These are phyloP conservation scores for Sabuloglossum arenarium DNA, from an alignment of 495 filamentous ascomycete genomes.

Conservation along the genomic window DNA sequence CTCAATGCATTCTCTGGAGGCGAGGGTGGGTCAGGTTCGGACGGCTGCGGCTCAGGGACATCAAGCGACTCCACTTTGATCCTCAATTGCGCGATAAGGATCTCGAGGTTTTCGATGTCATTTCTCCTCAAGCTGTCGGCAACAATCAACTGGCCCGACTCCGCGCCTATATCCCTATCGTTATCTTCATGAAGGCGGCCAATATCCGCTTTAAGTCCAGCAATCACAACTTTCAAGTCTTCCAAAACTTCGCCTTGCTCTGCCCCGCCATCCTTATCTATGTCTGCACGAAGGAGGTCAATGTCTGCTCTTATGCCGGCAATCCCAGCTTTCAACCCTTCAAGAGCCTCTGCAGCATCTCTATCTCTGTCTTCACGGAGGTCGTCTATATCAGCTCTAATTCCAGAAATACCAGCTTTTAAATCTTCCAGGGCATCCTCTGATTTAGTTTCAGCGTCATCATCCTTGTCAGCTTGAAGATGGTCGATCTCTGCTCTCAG, in stretches of 20 bases:
- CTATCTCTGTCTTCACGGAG: slow-evolving; percentile 27
- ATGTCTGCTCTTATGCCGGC: not conserved
- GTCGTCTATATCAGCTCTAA: slow-evolving; percentile 56
- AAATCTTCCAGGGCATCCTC: slow-evolving; percentile 40
- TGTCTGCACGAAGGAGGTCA: not conserved
- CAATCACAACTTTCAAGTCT: not conserved
- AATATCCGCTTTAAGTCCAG: not conserved
- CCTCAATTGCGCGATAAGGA: slow-evolving; percentile 58
- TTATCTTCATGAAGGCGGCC: not conserved
- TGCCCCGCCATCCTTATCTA: slow-evolving; percentile 17
- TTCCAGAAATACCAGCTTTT: slow-evolving; percentile 48
- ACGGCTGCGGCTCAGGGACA: slow-evolving; percentile 25
- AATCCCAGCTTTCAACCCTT: not conserved
- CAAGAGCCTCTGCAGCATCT: not conserved
- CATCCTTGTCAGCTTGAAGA: slow-evolving; percentile 27
- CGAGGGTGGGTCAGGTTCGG: slow-evolving; percentile 18
- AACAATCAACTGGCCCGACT: slow-evolving; percentile 31
- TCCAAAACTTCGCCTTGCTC: slow-evolving; percentile 17
- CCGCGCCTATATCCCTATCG: slow-evolving; percentile 19
- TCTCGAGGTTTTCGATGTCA: slow-evolving; percentile 67
- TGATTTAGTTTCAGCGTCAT: not conserved
- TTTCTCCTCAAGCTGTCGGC: slow-evolving; percentile 30
- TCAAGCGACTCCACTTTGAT: slow-evolving; percentile 71
- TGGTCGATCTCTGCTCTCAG: slow-evolving; percentile 57
- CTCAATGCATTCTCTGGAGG: slow-evolving; percentile 5